Evolutionary conservation across 2,329 filamentous ascomycete species (phyloP).

Genomic region (Pleoardoris graminearum): DNA sequence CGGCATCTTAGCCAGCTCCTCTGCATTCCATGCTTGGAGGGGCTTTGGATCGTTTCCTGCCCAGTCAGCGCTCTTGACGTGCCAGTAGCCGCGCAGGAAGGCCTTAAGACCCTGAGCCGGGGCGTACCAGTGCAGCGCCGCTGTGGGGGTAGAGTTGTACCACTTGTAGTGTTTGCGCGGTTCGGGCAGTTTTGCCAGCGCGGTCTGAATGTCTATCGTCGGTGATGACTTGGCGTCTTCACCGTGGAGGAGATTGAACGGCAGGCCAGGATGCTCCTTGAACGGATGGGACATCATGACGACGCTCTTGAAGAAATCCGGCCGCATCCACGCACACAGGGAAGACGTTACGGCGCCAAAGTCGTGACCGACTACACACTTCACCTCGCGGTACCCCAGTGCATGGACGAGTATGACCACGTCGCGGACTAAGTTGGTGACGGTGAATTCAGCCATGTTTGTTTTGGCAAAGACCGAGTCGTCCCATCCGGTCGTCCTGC

Average conservation of each 20-base stretch:
- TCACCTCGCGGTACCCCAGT: slow-evolving; percentile 61
- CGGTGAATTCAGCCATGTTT: slow-evolving; percentile 60
- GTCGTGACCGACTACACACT: slow-evolving; percentile 68
- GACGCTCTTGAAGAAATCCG: slow-evolving; percentile 65
- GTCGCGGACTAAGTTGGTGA: slow-evolving; percentile 64
- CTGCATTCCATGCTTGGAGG: slow-evolving; percentile 60
- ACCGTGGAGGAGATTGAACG: slow-evolving; percentile 51
- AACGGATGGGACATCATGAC: slow-evolving; percentile 69
- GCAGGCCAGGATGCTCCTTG: slow-evolving; percentile 56
- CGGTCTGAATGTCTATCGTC: slow-evolving; percentile 56
- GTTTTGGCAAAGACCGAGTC: slow-evolving; percentile 54
- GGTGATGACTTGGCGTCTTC: slow-evolving; percentile 22
- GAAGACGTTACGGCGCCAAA: slow-evolving; percentile 65
- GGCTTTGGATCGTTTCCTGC: slow-evolving; percentile 57
- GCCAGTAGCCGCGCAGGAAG: slow-evolving; percentile 69
- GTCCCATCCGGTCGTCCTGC: slow-evolving; percentile 66
- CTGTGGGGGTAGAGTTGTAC: slow-evolving; percentile 60
- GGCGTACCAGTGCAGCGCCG: slow-evolving; percentile 53
- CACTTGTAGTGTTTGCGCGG: slow-evolving; percentile 71
- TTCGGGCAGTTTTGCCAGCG: slow-evolving; percentile 58
- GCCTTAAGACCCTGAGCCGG: slow-evolving; percentile 58
- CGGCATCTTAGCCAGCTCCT: slow-evolving; percentile 63
- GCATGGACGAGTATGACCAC: slow-evolving; percentile 63
- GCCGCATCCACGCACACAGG: slow-evolving; percentile 63
- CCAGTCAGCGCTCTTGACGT: slow-evolving; percentile 69